Conservation (phyloP, 1,284 basidiomycete species). For the Cryptococcus deneoformans region DNA sequence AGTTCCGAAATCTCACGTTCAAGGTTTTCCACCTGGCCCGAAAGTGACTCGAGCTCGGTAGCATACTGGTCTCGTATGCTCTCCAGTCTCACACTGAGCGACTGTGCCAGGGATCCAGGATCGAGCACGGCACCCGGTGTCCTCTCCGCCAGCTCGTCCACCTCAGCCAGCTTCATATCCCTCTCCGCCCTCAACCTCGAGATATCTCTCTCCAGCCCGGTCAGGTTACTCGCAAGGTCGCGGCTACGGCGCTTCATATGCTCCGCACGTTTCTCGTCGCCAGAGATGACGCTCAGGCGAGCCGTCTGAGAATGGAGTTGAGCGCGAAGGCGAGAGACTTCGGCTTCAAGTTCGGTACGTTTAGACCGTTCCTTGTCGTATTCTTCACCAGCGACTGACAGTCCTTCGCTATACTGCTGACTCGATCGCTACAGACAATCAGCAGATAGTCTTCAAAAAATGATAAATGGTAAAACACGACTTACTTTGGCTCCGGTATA, state of each 20-base stretch:
- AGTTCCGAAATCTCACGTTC: slow-evolving; percentile 83
- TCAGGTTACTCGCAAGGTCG: slow-evolving; percentile 72
- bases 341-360: slow-evolving; percentile 84
- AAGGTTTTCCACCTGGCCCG: slow-evolving; percentile 73
- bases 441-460: no score
- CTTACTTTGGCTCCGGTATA: slow-evolving; percentile 73
- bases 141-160: slow-evolving; percentile 78
- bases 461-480: no score
- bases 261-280: slow-evolving; percentile 73
- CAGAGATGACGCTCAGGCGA: slow-evolving; percentile 74
- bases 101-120: slow-evolving; percentile 28
- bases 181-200: slow-evolving; percentile 84
- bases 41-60: slow-evolving; percentile 79
- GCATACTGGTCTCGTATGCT: slow-evolving; percentile 83
- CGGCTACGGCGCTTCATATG: slow-evolving; percentile 72
- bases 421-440: slow-evolving; percentile 79
- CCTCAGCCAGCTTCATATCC: slow-evolving; percentile 86
- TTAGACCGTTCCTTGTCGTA: slow-evolving; percentile 86
- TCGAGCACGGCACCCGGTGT: slow-evolving; percentile 40
- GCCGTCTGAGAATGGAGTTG: slow-evolving; percentile 87
- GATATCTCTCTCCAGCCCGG: slow-evolving; percentile 77
- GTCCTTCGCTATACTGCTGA: slow-evolving; percentile 86
- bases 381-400: slow-evolving; percentile 87
- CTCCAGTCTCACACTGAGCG: slow-evolving; percentile 82
- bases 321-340: slow-evolving; percentile 78